A percentile compares a stretch with the other conserved stretches of the same genome.
Conservation (phyloP, 495 filamentous ascomycete genomes). For the Podospora pseudoanserina region DNA sequence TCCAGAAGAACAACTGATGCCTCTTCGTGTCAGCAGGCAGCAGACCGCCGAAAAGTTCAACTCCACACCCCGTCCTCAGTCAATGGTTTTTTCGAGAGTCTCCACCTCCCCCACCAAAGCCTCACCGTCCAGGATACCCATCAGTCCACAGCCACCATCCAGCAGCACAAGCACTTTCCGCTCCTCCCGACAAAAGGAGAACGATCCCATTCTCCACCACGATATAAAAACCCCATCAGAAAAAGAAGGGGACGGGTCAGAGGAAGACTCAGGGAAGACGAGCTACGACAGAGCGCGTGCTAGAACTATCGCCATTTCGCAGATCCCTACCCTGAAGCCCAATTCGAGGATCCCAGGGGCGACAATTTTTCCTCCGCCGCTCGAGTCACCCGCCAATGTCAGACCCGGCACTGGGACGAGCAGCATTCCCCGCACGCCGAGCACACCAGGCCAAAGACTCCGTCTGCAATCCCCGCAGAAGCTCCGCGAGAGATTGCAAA, state of each 20-base stretch:
- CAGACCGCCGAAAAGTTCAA: slow-evolving; percentile 58
- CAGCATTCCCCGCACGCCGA: slow-evolving; percentile 5
- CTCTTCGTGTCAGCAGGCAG: slow-evolving; percentile 51
- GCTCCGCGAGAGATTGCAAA: slow-evolving; percentile 81
- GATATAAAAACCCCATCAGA: slow-evolving; percentile 4
- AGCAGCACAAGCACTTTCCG: slow-evolving; percentile 25
- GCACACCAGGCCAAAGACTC: slow-evolving; percentile 57
- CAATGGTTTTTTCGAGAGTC: slow-evolving; percentile 11
- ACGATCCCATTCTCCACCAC: slow-evolving; percentile 25
- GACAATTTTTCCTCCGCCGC: slow-evolving; percentile 13
- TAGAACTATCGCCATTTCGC: slow-evolving; percentile 45
- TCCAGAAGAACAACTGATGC: slow-evolving; percentile 33
- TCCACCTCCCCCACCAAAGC: slow-evolving; percentile 32
- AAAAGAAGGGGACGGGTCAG: slow-evolving; percentile 9
- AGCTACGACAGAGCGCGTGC: slow-evolving; percentile 28
- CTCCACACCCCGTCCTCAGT: slow-evolving; percentile 35
- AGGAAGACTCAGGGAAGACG: slow-evolving; percentile 9
- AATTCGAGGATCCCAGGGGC: slow-evolving; percentile 22
- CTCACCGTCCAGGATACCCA: slow-evolving; percentile 29
- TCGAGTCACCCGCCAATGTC: slow-evolving; percentile 33
- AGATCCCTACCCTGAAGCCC: slow-evolving; percentile 44
- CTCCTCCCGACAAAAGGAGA: slow-evolving; percentile 44
- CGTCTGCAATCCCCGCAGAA: slow-evolving; percentile 90
- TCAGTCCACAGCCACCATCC: slow-evolving; percentile 34
- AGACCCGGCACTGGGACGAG: slow-evolving; percentile 37